These are phyloP conservation scores for Colletotrichum viniferum DNA, from an alignment of 2,329 filamentous ascomycete genomes.

Conservation along the genomic window DNA sequence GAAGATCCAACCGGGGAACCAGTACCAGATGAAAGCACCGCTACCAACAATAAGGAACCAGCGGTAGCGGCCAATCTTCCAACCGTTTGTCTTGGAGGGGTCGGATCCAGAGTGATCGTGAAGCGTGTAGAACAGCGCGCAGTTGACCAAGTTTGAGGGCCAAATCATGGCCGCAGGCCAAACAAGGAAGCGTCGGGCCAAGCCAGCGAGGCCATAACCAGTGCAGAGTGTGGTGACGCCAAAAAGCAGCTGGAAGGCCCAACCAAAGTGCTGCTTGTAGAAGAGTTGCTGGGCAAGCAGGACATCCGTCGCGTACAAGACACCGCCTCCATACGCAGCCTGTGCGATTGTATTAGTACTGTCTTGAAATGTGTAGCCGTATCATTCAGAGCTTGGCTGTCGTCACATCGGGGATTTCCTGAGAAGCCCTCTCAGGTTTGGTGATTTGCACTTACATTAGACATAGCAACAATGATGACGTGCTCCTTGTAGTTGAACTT, in stretches of 20 bases:
- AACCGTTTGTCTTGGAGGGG: constrained; percentile 57
- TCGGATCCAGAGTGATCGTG: constrained; percentile 63
- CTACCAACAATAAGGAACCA: constrained; percentile 60
- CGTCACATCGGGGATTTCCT: neutral
- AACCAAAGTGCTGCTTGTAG: constrained; percentile 57
- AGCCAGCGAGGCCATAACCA: constrained; percentile 67
- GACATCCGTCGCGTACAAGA: constrained; percentile 50
- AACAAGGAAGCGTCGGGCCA: constrained; percentile 63
- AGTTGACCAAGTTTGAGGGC: constrained; percentile 65
- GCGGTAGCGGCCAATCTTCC: constrained; percentile 61
- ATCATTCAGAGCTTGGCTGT: neutral
- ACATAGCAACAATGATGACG: constrained; percentile 67
- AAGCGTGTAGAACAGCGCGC: constrained; percentile 66
- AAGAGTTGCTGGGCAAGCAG: constrained; percentile 48
- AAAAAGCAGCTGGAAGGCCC: constrained; percentile 64
- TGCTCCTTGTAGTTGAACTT: constrained; percentile 68
- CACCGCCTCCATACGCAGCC: constrained; percentile 63
- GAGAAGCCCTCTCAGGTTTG: neutral
- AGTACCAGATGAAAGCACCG: constrained; percentile 62
- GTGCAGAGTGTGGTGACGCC: constrained; percentile 66
- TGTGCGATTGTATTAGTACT: constrained; percentile 28
- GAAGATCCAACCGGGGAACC: constrained; percentile 67
- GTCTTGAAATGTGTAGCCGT: neutral
- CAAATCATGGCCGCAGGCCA: constrained; percentile 69
- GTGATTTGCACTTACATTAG: constrained; percentile 52